These are phyloP conservation scores for Trichomonas tenax DNA, from an alignment of 208 protist species.

Conservation along the genomic window DNA sequence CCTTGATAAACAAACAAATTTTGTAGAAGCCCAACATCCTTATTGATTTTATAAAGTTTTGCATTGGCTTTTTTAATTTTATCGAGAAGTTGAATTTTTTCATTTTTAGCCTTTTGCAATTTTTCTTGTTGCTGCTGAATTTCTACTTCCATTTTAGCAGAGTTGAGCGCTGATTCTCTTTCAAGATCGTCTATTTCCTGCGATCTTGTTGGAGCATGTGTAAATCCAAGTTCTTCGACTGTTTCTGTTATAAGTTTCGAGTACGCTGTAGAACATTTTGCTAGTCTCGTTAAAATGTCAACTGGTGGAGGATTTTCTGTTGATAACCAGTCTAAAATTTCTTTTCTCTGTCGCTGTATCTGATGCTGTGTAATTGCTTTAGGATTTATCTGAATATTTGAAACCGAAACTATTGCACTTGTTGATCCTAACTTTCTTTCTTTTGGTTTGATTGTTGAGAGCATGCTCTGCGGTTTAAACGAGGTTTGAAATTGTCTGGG, in stretches of 20 bases:
- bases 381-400: not conserved
- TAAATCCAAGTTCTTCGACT: not conserved
- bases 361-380: not conserved
- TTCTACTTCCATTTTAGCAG: not conserved
- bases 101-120: not conserved
- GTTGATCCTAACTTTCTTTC: not conserved
- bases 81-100: not conserved
- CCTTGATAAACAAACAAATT: not conserved
- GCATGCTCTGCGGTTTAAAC: not conserved
- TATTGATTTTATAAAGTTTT: not conserved
- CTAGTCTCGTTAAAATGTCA: not conserved
- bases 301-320: not conserved
- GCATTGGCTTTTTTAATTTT: not conserved
- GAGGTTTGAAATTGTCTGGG: not conserved
- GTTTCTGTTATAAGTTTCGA: not conserved
- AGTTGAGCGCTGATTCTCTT: not conserved
- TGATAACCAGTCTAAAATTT: not conserved
- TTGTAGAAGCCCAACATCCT: not conserved
- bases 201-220: not conserved
- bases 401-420: not conserved
- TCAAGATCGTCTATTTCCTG: not conserved
- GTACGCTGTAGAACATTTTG: not conserved
- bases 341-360: not conserved
- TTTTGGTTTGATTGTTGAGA: not conserved
- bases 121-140: slow-evolving; percentile 12